These are phyloP conservation scores for Eucalyptus regnans DNA, from an alignment of 345 rosid species.

Conservation along the genomic window DNA sequence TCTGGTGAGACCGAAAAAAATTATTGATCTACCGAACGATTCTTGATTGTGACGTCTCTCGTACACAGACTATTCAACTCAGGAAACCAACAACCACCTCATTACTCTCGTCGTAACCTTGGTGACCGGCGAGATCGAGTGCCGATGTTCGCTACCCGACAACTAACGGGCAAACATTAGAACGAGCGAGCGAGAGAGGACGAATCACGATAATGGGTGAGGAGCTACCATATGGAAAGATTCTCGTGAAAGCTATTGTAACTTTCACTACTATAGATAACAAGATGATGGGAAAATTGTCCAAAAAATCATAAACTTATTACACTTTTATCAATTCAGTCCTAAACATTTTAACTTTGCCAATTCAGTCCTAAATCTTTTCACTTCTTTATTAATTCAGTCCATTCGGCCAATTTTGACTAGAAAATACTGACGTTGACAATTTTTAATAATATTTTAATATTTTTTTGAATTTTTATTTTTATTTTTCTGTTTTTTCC, in stretches of 20 bases:
- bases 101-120: not conserved
- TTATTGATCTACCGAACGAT: not conserved
- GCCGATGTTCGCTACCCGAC: not conserved
- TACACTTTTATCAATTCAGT: too few species aligned
- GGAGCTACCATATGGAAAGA: not conserved
- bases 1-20: not conserved
- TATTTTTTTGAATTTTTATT: too few species aligned
- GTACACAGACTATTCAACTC: not conserved
- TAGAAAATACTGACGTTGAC: too few species aligned
- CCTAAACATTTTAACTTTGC: too few species aligned
- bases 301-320: too few species aligned
- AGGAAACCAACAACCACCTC: not conserved
- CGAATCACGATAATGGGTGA: not conserved
- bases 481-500: too few species aligned
- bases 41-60: not conserved
- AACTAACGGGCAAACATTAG: not conserved
- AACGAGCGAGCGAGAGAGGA: not conserved
- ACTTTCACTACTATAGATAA: not conserved
- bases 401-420: too few species aligned
- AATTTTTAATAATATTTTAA: too few species aligned
- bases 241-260: not conserved
- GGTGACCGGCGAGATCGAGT: not conserved
- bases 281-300: not conserved
- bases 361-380: too few species aligned
- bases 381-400: too few species aligned